Conservation (phyloP, 2,329 filamentous ascomycete genomes). For the Chaetoscypha palmicola region DNA sequence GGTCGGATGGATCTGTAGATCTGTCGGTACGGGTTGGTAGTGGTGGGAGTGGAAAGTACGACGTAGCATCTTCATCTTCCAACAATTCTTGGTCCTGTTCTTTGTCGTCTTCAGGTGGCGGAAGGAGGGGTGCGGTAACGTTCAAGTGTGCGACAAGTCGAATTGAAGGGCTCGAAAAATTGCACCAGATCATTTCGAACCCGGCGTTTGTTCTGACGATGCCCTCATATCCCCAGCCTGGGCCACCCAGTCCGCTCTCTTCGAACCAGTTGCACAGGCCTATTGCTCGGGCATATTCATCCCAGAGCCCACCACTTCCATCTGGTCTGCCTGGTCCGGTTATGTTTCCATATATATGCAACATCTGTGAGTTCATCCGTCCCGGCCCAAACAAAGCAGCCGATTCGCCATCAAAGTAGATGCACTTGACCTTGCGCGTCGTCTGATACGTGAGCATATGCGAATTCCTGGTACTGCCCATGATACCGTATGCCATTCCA, state of each 20-base stretch:
- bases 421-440: conserved; percentile 34
- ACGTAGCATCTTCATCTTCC: conserved; percentile 16
- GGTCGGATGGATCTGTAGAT: conserved; percentile 31
- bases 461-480: conserved; percentile 38
- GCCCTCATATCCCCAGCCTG: conserved; percentile 41
- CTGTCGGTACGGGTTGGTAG: conserved; percentile 33
- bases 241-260: conserved; percentile 35
- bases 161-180: conserved; percentile 39
- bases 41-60: conserved; percentile 34
- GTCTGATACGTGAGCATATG: conserved; percentile 44
- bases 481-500: conserved; percentile 48
- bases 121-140: conserved; percentile 38
- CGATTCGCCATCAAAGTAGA: conserved; percentile 46
- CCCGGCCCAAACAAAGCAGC: conserved; percentile 41
- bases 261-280: conserved; percentile 42
- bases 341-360: conserved; percentile 42
- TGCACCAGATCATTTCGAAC: conserved; percentile 47
- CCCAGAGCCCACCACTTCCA: conserved; percentile 32
- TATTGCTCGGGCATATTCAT: conserved; percentile 41
- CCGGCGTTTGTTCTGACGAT: conserved; percentile 45
- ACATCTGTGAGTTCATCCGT: conserved; percentile 43
- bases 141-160: conserved; percentile 39
- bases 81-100: conserved; percentile 9
- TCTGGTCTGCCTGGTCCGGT: conserved; percentile 29
- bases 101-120: conserved; percentile 6